A percentile compares a stretch with the other conserved stretches of the same genome.
Evolutionary conservation across 371 early-diverging fungal species (phyloP).

Genomic region (Haplosporangium sp.): DNA sequence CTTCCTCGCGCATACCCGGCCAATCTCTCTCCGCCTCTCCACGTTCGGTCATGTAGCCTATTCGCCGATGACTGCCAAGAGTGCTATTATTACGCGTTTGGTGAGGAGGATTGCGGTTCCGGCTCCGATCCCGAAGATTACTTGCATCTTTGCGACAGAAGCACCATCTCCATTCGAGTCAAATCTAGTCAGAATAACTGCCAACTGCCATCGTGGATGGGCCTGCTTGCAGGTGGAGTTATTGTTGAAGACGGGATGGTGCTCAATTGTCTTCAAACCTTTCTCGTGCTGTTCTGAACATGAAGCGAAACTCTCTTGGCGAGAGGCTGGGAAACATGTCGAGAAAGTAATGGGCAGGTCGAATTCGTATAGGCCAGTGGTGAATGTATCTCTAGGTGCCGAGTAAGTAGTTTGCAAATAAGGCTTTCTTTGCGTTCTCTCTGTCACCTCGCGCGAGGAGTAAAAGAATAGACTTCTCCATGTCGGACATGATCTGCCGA

Average conservation of each 20-base stretch:
- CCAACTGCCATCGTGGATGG: constrained; percentile 1
- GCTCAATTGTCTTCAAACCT: not conserved
- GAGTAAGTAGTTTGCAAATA: too few relatives aligned
- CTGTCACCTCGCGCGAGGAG: too few relatives aligned
- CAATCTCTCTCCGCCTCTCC: constrained; percentile 1
- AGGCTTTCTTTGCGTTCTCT: too few relatives aligned
- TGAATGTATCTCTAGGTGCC: too few relatives aligned
- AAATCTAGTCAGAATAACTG: constrained; percentile 1
- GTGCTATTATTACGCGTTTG: constrained; percentile 3
- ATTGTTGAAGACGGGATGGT: constrained; percentile 4
- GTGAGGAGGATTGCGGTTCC: constrained; percentile 5
- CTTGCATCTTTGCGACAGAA: not conserved
- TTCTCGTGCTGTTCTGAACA: not conserved
- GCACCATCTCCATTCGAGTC: not conserved
- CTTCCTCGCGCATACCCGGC: constrained; percentile 9
- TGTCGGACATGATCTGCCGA: too few relatives aligned
- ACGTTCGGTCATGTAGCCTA: constrained; percentile 8
- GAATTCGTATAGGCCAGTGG: too few relatives aligned
- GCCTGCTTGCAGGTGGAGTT: not conserved
- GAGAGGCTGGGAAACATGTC: too few relatives aligned
- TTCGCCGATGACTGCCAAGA: not conserved
- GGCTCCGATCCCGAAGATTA: not conserved
- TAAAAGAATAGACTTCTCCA: too few relatives aligned
- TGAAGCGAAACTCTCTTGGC: not conserved
- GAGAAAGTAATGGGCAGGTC: too few relatives aligned